A percentile compares a stretch with the other conserved stretches of the same genome.
phyloP scores from a whole-genome alignment of 768 basidiomycete species.

The Exsudoporus frostii region DNA sequence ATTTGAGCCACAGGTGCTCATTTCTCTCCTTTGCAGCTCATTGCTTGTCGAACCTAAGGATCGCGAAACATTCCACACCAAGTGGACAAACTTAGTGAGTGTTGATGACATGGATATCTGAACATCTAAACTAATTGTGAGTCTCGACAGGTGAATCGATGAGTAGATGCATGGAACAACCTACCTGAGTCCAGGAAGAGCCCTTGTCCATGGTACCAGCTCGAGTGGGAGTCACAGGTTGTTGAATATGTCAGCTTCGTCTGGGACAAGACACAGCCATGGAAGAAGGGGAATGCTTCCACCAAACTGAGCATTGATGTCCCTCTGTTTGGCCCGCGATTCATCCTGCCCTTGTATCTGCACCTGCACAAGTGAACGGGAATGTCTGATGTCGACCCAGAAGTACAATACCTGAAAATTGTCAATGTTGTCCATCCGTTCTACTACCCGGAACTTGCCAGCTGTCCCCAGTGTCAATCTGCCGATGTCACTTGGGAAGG shows the following conservation, averaged over 20 bases:
- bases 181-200: too few species aligned
- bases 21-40: background rate
- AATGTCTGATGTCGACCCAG: background rate
- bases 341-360: too few species aligned
- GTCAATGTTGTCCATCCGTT: slow-evolving; percentile 9
- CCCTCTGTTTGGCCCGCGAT: background rate
- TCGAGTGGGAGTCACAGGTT: background rate
- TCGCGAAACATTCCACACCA: background rate
- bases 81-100: background rate
- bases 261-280: background rate
- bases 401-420: background rate
- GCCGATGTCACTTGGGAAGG: background rate
- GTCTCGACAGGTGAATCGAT: background rate
- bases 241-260: background rate
- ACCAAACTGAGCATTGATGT: background rate
- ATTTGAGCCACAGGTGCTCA: background rate
- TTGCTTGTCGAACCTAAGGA: background rate
- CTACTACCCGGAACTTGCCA: slow-evolving; percentile 4
- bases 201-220: background rate
- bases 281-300: too few species aligned
- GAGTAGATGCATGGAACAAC: too few species aligned
- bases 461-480: background rate
- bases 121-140: too few species aligned
- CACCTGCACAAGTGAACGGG: background rate
- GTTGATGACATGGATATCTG: background rate